These are phyloP conservation scores for Alternaria sp. DNA, from an alignment of 2,329 filamentous ascomycete species.

Conservation along the genomic window DNA sequence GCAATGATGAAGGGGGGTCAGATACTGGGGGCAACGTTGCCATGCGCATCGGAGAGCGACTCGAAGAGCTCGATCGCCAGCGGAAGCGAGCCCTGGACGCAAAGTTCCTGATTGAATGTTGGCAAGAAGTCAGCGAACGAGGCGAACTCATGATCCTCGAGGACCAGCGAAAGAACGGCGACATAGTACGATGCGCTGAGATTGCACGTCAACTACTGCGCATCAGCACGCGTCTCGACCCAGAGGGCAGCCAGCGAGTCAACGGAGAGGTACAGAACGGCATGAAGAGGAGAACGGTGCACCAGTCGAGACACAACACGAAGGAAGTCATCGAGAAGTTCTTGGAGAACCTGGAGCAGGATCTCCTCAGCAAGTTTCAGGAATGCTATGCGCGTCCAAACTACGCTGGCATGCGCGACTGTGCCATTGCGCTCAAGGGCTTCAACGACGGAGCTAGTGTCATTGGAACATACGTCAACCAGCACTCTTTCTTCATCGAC, in stretches of 20 bases:
- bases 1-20: conserved; percentile 60
- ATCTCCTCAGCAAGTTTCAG: conserved; percentile 94
- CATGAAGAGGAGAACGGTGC: conserved; percentile 41
- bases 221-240: conserved; percentile 90
- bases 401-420: conserved; percentile 98
- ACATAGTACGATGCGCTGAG: conserved; percentile 91
- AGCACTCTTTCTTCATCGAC: conserved; percentile 99
- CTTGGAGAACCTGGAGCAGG: conserved; percentile 92
- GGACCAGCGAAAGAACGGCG: conserved; percentile 83
- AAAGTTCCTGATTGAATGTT: conserved; percentile 94
- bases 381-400: conserved; percentile 94
- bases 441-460: conserved; percentile 97
- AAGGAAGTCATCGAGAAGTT: conserved; percentile 96
- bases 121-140: conserved; percentile 91
- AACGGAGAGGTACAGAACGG: conserved; percentile 58
- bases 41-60: conserved; percentile 89
- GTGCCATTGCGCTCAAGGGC: conserved; percentile 89
- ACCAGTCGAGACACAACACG: conserved; percentile 65
- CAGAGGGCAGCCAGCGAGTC: conserved; percentile 62
- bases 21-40: conserved; percentile 81
- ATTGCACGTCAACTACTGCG: conserved; percentile 92
- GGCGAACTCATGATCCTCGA: conserved; percentile 87
- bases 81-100: conserved; percentile 88
- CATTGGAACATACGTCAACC: conserved; percentile 95
- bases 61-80: conserved; percentile 95